Percentiles rank a stretch among this genome's conserved stretches.
phyloP scores from a whole-genome alignment of 2,329 filamentous ascomycete genomes.

The Phialemonium atrogriseum region DNA sequence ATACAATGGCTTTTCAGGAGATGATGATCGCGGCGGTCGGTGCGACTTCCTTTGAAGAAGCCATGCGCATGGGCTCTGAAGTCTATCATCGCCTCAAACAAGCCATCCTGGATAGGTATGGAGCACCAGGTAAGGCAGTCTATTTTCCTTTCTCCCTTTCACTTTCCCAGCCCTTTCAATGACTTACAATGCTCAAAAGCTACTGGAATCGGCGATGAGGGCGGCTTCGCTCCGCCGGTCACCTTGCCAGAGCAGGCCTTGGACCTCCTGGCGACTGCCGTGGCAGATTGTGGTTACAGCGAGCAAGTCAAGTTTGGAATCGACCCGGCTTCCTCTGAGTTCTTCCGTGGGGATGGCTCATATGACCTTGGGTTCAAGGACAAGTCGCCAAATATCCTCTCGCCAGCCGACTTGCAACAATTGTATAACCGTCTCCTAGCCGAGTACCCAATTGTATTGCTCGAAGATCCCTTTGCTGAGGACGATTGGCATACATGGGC shows the following conservation, averaged over 20 bases:
- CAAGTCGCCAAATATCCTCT: slow-evolving; percentile 5
- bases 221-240: slow-evolving; percentile 26
- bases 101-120: slow-evolving; percentile 21
- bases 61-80: slow-evolving; percentile 22
- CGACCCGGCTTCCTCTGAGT: slow-evolving; percentile 30
- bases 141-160: too few relatives aligned
- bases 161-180: too few relatives aligned
- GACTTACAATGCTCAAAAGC: slow-evolving; percentile 10
- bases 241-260: slow-evolving; percentile 23
- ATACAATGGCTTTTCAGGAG: slow-evolving; percentile 42
- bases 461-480: slow-evolving; percentile 8
- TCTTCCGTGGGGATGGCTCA: slow-evolving; percentile 18
- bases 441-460: slow-evolving; percentile 4
- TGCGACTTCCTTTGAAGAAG: slow-evolving; percentile 14
- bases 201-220: slow-evolving; percentile 25
- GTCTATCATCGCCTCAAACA: slow-evolving; percentile 23
- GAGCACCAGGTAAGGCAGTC: slow-evolving; percentile 11
- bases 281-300: slow-evolving; percentile 18
- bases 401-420: slow-evolving; percentile 10
- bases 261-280: slow-evolving; percentile 20
- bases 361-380: slow-evolving; percentile 31
- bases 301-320: slow-evolving; percentile 28
- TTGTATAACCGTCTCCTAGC: slow-evolving; percentile 4
- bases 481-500: slow-evolving; percentile 18
- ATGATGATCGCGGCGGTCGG: slow-evolving; percentile 16